Evolutionary conservation across 208 protist genomes (phyloP).

Genomic region (Crithidia bombi): DNA sequence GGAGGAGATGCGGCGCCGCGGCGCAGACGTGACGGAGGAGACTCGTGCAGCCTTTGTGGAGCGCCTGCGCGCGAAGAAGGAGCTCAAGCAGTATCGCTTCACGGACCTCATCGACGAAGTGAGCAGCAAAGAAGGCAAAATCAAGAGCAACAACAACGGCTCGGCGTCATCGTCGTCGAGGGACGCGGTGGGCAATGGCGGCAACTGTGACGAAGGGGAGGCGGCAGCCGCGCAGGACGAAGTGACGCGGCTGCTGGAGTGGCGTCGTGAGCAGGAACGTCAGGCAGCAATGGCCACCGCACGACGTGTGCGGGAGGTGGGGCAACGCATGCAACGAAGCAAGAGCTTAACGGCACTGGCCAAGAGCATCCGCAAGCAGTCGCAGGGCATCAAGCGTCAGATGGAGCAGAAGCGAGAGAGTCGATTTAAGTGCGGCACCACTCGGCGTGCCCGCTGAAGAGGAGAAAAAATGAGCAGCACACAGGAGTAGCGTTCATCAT

Average conservation of each 20-base stretch:
- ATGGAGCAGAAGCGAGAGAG: constrained; percentile 68
- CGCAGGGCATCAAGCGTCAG: constrained; percentile 66
- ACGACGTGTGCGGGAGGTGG: constrained; percentile 69
- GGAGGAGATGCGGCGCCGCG: constrained; percentile 51
- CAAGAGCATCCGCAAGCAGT: constrained; percentile 81
- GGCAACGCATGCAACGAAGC: constrained; percentile 85
- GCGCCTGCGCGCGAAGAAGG: constrained; percentile 53
- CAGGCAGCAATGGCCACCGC: constrained; percentile 48
- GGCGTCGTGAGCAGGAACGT: constrained; percentile 46
- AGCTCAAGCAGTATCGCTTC: constrained; percentile 72
- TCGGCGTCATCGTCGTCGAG: constrained; percentile 22
- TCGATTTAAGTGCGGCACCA: constrained; percentile 71
- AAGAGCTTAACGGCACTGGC: constrained; percentile 76
- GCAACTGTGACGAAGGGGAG: constrained; percentile 23
- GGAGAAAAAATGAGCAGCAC: constrained; percentile 22
- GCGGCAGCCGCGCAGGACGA: constrained; percentile 46
- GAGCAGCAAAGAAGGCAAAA: too few species aligned
- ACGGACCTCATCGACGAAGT: constrained; percentile 50
- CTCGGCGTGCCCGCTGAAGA: constrained; percentile 62
- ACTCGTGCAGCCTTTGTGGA: constrained; percentile 48
- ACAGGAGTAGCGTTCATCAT: constrained; percentile 11
- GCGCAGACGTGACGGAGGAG: constrained; percentile 30
- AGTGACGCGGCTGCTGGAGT: constrained; percentile 55
- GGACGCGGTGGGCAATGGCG: not conserved
- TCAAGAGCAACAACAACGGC: not conserved